Evolutionary conservation across 768 basidiomycete genomes (phyloP).

Genomic region (Russula compacta): DNA sequence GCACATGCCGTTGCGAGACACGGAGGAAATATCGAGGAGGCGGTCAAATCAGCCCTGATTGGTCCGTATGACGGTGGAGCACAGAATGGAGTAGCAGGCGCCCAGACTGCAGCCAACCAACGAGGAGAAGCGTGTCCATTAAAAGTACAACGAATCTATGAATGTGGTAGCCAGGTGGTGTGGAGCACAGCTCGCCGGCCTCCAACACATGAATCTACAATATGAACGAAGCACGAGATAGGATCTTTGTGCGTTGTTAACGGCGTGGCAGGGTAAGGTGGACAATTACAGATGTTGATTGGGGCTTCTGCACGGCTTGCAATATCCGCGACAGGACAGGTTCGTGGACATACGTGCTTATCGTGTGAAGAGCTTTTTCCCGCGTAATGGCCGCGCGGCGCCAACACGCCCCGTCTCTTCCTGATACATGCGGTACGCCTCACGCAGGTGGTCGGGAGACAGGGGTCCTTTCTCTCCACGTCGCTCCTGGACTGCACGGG

Average conservation of each 20-base stretch:
- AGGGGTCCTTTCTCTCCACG: constrained; percentile 70
- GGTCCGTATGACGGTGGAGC: not conserved
- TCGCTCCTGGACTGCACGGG: constrained; percentile 64
- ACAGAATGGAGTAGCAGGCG: not conserved
- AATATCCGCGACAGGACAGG: not conserved
- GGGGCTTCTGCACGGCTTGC: not conserved
- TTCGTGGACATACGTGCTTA: constrained; percentile 5
- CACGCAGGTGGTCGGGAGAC: constrained; percentile 82
- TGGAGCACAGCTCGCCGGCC: not conserved
- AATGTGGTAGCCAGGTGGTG: not conserved
- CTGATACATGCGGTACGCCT: constrained; percentile 80
- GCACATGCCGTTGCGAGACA: not conserved
- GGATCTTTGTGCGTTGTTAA: not conserved
- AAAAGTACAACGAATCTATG: too few species aligned
- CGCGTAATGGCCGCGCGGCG: constrained; percentile 57
- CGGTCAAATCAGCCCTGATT: not conserved
- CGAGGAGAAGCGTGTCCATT: too few species aligned
- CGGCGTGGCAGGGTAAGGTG: not conserved
- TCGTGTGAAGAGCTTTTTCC: constrained; percentile 56
- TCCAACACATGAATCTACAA: not conserved
- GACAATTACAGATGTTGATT: not conserved
- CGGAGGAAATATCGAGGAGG: not conserved
- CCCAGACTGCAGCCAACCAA: too few species aligned
- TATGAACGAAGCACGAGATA: not conserved
- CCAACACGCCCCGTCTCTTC: constrained; percentile 75